These are phyloP conservation scores for Chamaenerion angustifolium DNA, from an alignment of 345 rosid genomes.

Conservation along the genomic window DNA sequence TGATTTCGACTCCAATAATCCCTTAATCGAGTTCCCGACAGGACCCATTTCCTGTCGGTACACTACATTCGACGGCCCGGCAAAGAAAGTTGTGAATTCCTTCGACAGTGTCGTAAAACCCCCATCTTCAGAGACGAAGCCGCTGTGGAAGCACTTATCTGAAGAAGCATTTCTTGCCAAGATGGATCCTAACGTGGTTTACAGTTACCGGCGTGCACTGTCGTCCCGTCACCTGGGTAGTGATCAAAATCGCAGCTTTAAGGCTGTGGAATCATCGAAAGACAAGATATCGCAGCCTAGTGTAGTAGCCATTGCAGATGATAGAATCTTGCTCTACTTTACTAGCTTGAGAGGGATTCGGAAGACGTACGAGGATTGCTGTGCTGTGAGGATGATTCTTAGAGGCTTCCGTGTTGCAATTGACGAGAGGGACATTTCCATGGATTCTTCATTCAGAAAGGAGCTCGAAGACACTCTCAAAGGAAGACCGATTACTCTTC, in stretches of 20 bases:
- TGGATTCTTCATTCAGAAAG: slow-evolving; percentile 23
- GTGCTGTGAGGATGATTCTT: slow-evolving; percentile 26
- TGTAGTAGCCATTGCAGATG: background rate
- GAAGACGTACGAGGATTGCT: slow-evolving; percentile 30
- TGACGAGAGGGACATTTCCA: slow-evolving; percentile 31
- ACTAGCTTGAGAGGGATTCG: slow-evolving; percentile 30
- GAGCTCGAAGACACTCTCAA: slow-evolving; percentile 19
- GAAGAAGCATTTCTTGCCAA: slow-evolving; percentile 16
- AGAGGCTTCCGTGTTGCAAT: slow-evolving; percentile 24
- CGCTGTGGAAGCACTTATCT: slow-evolving; percentile 18
- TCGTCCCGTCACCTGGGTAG: slow-evolving; percentile 8
- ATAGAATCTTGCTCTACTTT: slow-evolving; percentile 11
- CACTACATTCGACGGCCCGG: slow-evolving; percentile 10
- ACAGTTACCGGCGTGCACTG: slow-evolving; percentile 14
- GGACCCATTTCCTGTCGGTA: slow-evolving; percentile 12
- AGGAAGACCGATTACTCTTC: slow-evolving; percentile 18
- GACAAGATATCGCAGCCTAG: background rate
- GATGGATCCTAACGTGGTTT: slow-evolving; percentile 13
- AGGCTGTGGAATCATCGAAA: background rate
- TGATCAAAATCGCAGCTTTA: slow-evolving; percentile 1
- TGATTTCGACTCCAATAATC: slow-evolving; percentile 7
- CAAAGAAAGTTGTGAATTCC: slow-evolving; percentile 6
- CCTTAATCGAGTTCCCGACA: slow-evolving; percentile 1
- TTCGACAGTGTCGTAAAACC: slow-evolving; percentile 1
- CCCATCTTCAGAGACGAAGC: slow-evolving; percentile 8